These are phyloP conservation scores for Blastobotrys americana DNA, from an alignment of 805 yeast genomes.

Conservation along the genomic window DNA sequence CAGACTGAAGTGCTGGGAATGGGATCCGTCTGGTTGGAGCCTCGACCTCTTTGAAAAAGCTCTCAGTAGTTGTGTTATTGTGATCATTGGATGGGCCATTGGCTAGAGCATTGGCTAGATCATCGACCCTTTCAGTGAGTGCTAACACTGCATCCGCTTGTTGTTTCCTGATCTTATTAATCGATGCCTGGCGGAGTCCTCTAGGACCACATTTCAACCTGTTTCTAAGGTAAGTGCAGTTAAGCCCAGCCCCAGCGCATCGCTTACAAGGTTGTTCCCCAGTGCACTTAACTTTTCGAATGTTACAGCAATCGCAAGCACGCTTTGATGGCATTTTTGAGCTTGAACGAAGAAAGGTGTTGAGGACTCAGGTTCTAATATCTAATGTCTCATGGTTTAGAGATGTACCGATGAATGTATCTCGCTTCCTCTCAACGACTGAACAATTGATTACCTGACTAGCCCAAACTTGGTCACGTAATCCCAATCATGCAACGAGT, in stretches of 20 bases:
- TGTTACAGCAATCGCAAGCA: slow-evolving; percentile 15
- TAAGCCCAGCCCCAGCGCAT: slow-evolving; percentile 9
- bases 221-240: slow-evolving; percentile 9
- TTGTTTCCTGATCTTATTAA: slow-evolving; percentile 4
- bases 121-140: no score
- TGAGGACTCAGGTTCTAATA: no score
- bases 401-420: no score
- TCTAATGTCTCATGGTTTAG: no score
- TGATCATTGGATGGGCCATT: not conserved
- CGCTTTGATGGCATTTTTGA: slow-evolving; percentile 3
- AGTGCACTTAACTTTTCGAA: slow-evolving; percentile 14
- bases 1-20: not conserved
- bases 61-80: not conserved
- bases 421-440: no score
- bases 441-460: no score
- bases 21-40: not conserved
- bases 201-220: slow-evolving; percentile 13
- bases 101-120: no score
- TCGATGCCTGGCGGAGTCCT: slow-evolving; percentile 6
- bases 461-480: no score
- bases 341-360: no score
- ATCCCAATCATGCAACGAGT: no score
- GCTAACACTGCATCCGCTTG: slow-evolving; percentile 9
- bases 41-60: not conserved
- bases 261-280: slow-evolving; percentile 10